Evolutionary conservation across 2,329 filamentous ascomycete genomes (phyloP), one percentile per base, ranked within the genome.

Genomic region (Bisporella sp.): DNA sequence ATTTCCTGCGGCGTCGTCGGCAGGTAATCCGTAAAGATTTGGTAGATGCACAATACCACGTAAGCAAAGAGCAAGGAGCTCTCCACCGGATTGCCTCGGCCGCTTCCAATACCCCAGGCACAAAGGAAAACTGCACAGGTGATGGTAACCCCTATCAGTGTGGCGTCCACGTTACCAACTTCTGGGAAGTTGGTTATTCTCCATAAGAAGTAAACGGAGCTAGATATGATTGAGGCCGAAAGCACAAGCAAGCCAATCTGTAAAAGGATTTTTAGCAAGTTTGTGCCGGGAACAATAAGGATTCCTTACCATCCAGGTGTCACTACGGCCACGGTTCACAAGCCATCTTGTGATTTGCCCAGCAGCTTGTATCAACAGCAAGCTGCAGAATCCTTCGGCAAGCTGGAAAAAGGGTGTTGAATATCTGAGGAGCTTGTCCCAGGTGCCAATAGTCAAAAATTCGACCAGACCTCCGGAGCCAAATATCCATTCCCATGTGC

Each of bases 11-110:
- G 73, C n/a, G 78, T 82, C 13, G 78, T 69, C 4, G 93, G 90
- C 59, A 92, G 82, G 70, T 97, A 97, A 70, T 99, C 93, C 62
- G 93, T 99, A 69, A 97, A 97, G 68, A 97, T 97, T 69, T 99
- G 93, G 72, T 97, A 99, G 64, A 97, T 87, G 73, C 92, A 97
- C 55, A 99, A 84, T n/a, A 96, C 93, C 54, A 96, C 82, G 69
- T 99, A 99, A 63, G 93, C 92, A 65, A 99, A 97, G 52, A 99
- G 78, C 8, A 99, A 75, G 28, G 92, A 96, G 59, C 89, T 95
- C 70, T 99, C 92, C 49, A 97, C 87, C 2, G 92, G 89, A 63
- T 96, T 99, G 54, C 93, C 93, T 61, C 91, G 84, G 1, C 92
- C 92, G 62, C 89, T 96, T 54, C 87, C 88, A 60, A 97, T 96